These are phyloP conservation scores for Gracilaria caudata DNA, from an alignment of 23 red algal species.

Conservation along the genomic window DNA sequence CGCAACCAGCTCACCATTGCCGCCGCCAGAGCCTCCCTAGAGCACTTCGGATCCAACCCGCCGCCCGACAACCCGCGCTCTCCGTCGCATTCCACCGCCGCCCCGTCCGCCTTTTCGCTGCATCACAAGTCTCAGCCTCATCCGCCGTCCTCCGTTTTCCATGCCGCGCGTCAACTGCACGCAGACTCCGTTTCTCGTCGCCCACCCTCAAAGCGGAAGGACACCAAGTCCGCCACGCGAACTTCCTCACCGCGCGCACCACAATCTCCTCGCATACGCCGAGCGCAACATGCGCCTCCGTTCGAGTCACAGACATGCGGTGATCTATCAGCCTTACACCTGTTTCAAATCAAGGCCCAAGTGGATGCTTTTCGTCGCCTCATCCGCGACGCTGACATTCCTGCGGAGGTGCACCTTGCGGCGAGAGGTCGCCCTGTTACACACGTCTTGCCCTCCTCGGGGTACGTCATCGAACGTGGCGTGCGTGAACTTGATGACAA, in stretches of 20 bases:
- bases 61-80: neutral
- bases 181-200: slow-evolving; percentile 3
- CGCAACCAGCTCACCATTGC: slow-evolving; percentile 46
- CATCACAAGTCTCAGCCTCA: neutral
- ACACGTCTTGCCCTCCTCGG: neutral
- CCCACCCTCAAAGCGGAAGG: slow-evolving; percentile 23
- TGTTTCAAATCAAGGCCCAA: slow-evolving; percentile 59
- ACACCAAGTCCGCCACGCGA: neutral
- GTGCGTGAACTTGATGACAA: slow-evolving; percentile 4
- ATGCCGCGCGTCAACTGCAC: slow-evolving; percentile 14
- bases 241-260: slow-evolving; percentile 29
- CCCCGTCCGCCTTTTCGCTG: neutral
- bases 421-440: slow-evolving; percentile 30
- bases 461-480: slow-evolving; percentile 40
- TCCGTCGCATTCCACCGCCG: neutral
- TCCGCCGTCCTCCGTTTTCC: slow-evolving; percentile 12
- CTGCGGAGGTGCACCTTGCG: slow-evolving; percentile 37
- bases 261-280: slow-evolving; percentile 2
- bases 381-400: slow-evolving; percentile 43
- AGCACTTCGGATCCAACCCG: neutral
- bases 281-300: slow-evolving; percentile 3
- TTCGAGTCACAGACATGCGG: slow-evolving; percentile 21
- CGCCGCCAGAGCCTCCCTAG: slow-evolving; percentile 19
- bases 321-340: slow-evolving; percentile 23
- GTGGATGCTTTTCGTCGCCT: slow-evolving; percentile 45